Evolutionary conservation across 345 rosid species (phyloP), one percentile per base, ranked within the genome.

Genomic region (Litchi chinensis): DNA sequence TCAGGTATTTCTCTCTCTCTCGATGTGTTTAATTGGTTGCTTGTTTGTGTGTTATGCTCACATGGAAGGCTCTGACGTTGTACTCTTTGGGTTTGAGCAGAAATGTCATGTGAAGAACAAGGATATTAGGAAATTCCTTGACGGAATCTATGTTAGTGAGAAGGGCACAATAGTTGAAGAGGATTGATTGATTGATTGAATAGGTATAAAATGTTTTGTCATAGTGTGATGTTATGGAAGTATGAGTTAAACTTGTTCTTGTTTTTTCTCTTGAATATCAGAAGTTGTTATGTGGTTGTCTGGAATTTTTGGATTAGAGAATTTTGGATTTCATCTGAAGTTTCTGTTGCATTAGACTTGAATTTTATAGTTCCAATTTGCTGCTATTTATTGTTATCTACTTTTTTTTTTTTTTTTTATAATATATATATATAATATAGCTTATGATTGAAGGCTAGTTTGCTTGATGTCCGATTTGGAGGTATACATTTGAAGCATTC

Each of bases 81-180:
- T 52, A 5, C 18, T 50, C 15, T 32, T 73, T 66, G 64, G 40
- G 66, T 78, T 79, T 63, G n/a, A 24, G 73, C 88, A 90, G 93
- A 90, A 90, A 87, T 90, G 93, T 68, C 91, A 87, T 71, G 93
- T 90, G 72, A 87, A 90, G 89, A 90, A 90, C 65, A 90, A 90
- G 80, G 91, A 88, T 77, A 90, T 90, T 13, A 82, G 93, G 74
- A 90, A 88, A 81, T 88, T 88, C 75, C 91, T 90, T 71, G 93
- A 90, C 41, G 93, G 93, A 68, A 88, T 90, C 81, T 90, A 90
- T 71, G 88, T 90, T 40, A 88, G 90, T 37, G 90, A 90, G 86
- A 90, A 77, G 82, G 86, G 89, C 59, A 87, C 82, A 71, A 83
- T 90, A 24, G 82, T 57, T 0, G 87, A 46, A 43, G 91, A 86